phyloP scores from a whole-genome alignment of 169 alveolate genomes.

The Plasmodium reichenowi region DNA sequence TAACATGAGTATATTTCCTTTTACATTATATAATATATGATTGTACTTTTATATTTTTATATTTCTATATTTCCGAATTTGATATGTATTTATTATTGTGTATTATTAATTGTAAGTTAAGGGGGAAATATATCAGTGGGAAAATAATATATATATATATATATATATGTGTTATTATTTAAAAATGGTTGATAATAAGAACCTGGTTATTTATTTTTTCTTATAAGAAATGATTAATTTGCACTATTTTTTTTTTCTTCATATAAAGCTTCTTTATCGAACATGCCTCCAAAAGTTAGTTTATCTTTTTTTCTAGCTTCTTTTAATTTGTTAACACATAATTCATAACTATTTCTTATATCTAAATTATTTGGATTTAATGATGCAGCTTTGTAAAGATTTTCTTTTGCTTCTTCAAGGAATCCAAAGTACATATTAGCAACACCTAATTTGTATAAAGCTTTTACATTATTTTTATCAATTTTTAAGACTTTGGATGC shows the following conservation, averaged over 20 bases:
- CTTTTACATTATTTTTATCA: constrained; percentile 85
- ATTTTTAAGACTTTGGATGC: constrained; percentile 85
- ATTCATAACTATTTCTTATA: constrained; percentile 76
- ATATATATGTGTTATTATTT: no score
- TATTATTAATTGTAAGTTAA: no score
- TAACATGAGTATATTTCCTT: no score
- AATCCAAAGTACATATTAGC: constrained; percentile 83
- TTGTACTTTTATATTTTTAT: no score
- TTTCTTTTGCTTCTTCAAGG: constrained; percentile 82
- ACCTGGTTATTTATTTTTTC: no score
- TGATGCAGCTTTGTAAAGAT: constrained; percentile 79
- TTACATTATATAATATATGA: no score
- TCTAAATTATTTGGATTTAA: constrained; percentile 86
- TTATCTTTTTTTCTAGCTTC: constrained; percentile 80
- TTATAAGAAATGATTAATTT: constrained; percentile 7
- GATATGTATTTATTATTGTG: no score
- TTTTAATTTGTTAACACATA: constrained; percentile 75
- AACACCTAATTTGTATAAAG: constrained; percentile 84
- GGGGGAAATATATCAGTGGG: no score
- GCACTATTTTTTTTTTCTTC: constrained; percentile 71
- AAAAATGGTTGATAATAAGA: no score
- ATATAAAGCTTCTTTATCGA: constrained; percentile 61
- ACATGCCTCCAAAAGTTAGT: constrained; percentile 79
- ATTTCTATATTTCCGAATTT: no score
- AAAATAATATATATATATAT: no score